Conservation (phyloP, 148 eudicot species). For the Rhododendron simsii region DNA sequence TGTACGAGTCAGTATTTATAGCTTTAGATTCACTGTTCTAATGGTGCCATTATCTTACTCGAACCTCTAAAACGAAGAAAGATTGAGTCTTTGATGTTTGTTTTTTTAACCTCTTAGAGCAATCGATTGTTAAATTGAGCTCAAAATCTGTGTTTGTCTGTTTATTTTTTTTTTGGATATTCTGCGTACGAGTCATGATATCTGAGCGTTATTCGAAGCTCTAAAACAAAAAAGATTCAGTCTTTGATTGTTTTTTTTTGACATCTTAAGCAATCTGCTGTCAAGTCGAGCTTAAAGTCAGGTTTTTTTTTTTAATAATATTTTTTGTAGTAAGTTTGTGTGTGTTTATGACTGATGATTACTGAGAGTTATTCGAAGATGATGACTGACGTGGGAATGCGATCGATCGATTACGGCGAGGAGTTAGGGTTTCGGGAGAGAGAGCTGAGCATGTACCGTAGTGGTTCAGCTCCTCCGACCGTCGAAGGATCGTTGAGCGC, state of each 20-base stretch:
- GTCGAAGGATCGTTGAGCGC: constrained; percentile 57
- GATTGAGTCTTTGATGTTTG: constrained; percentile 4
- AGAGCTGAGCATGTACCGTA: constrained; percentile 43
- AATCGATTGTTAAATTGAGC: constrained; percentile 1
- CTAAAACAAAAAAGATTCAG: constrained; percentile 4
- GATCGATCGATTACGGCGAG: constrained; percentile 55
- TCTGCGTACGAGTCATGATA: constrained; percentile 2
- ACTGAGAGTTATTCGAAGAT: constrained; percentile 34
- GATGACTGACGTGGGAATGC: constrained; percentile 53
- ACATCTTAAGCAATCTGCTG: constrained; percentile 8
- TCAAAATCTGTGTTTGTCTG: background rate
- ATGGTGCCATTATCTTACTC: constrained; percentile 10
- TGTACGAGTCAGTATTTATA: background rate
- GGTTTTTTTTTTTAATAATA: background rate
- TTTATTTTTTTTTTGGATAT: background rate
- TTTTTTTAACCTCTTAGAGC: constrained; percentile 8
- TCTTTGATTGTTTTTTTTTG: constrained; percentile 3
- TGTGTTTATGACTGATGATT: constrained; percentile 30
- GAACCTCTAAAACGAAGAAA: background rate
- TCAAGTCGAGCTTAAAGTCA: background rate
- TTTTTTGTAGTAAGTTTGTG: background rate
- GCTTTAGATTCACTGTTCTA: constrained; percentile 1
- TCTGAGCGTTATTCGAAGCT: background rate
- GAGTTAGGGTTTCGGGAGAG: constrained; percentile 46
- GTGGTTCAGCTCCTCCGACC: constrained; percentile 85